Evolutionary conservation across 2,329 filamentous ascomycete genomes (phyloP).

Genomic region (Sarocladium oryzae): DNA sequence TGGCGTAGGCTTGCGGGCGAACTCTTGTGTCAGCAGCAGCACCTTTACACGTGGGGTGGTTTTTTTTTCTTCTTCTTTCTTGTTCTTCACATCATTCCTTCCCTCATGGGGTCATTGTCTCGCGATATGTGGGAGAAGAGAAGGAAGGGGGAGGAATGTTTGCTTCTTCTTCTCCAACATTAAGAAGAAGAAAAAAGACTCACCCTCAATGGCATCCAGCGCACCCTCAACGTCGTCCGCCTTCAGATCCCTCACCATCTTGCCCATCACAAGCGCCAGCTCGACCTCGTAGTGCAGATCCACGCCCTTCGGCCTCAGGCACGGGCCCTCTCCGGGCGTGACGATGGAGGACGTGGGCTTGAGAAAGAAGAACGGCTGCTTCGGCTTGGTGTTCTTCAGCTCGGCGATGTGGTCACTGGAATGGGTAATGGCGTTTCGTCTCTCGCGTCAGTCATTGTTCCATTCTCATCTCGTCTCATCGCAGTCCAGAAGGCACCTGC

Average conservation of each 20-base stretch:
- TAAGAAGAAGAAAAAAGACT: conserved; percentile 16
- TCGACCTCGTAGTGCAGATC: conserved; percentile 94
- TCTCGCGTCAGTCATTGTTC: conserved; percentile 8
- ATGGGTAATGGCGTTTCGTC: background rate
- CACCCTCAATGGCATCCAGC: conserved; percentile 75
- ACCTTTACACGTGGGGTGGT: too few species aligned
- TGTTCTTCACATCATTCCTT: too few species aligned
- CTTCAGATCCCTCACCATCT: conserved; percentile 68
- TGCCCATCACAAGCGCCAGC: conserved; percentile 82
- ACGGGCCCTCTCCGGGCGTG: conserved; percentile 67
- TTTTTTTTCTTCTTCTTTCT: too few species aligned
- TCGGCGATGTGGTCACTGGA: conserved; percentile 84
- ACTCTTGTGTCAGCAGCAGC: too few species aligned
- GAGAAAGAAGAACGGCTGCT: conserved; percentile 98
- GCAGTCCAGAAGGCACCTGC: conserved; percentile 10
- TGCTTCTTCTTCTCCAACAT: too few species aligned
- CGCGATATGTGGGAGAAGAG: too few species aligned
- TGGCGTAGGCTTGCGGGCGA: conserved; percentile 84
- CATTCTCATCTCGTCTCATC: conserved; percentile 17
- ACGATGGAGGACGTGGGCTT: conserved; percentile 88
- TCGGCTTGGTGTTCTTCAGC: conserved; percentile 78
- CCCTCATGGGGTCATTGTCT: too few species aligned
- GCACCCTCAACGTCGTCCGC: conserved; percentile 69
- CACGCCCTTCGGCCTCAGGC: conserved; percentile 76
- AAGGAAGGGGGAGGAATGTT: too few species aligned